Evolutionary conservation across 257 asterid genomes (phyloP).

Genomic region (Solanum boliviense): DNA sequence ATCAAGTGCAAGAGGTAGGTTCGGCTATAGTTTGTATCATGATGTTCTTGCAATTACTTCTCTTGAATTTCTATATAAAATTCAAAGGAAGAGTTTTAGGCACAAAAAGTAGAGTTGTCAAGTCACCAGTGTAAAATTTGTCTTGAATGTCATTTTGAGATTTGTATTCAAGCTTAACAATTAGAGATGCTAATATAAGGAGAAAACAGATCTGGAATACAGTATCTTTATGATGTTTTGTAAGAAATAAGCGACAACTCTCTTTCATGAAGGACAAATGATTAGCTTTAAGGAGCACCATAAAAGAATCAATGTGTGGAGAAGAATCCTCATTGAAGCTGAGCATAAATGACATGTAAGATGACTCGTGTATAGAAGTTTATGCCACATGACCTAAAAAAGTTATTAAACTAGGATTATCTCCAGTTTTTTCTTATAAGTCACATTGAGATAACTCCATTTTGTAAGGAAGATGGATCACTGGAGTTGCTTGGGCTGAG

Average conservation of each 20-base stretch:
- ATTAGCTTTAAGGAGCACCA: background rate
- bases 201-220: background rate
- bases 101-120: background rate
- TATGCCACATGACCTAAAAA: background rate
- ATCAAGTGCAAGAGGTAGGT: slow-evolving; percentile 7
- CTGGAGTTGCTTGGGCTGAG: background rate
- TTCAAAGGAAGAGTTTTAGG: background rate
- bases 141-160: background rate
- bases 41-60: background rate
- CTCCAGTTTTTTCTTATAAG: background rate
- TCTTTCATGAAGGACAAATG: background rate
- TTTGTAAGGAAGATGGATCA: background rate
- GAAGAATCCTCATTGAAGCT: background rate
- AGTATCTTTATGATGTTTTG: background rate
- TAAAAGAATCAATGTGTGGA: background rate
- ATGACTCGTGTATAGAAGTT: background rate
- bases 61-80: background rate
- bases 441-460: background rate
- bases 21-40: background rate
- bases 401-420: background rate
- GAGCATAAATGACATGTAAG: background rate
- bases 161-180: background rate
- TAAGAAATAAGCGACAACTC: background rate
- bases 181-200: background rate
- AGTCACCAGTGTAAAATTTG: background rate